Percentiles rank a stretch among this genome's conserved stretches.
phyloP scores from a whole-genome alignment of 805 yeast species.

The Sporopachydermia lactativora region DNA sequence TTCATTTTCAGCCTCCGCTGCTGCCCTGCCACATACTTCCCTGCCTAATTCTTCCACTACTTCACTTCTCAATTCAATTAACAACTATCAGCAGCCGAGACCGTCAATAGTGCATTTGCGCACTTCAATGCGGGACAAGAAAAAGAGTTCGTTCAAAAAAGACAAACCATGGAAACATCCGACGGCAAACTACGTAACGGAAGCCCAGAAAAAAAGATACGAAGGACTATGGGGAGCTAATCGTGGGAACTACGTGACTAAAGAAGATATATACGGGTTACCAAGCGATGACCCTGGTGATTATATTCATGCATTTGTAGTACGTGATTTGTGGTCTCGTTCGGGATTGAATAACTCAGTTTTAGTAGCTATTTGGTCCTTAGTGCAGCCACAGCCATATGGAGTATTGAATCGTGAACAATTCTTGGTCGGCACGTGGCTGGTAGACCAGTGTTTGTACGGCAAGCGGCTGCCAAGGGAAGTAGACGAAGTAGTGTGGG shows the following conservation, averaged over 20 bases:
- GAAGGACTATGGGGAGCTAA: slow-evolving; percentile 94
- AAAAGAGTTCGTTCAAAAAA: slow-evolving; percentile 41
- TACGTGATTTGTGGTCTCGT: slow-evolving; percentile 67
- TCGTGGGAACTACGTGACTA: slow-evolving; percentile 34
- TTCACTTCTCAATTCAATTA: not conserved
- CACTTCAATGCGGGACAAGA: slow-evolving; percentile 22
- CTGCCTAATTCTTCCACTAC: not conserved
- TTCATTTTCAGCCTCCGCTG: not conserved
- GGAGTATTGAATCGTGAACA: slow-evolving; percentile 70
- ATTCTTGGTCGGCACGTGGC: slow-evolving; percentile 95
- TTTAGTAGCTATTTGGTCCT: slow-evolving; percentile 49
- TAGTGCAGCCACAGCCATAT: slow-evolving; percentile 52
- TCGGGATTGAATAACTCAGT: slow-evolving; percentile 55
- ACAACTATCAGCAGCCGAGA: not conserved
- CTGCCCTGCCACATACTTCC: not conserved
- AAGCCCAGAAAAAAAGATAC: slow-evolving; percentile 70
- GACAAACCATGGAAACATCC: slow-evolving; percentile 94
- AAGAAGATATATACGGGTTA: slow-evolving; percentile 7
- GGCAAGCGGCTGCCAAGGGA: slow-evolving; percentile 77
- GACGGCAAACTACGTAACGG: slow-evolving; percentile 32
- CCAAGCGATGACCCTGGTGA: slow-evolving; percentile 19
- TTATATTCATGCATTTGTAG: slow-evolving; percentile 47
- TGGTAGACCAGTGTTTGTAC: slow-evolving; percentile 89
- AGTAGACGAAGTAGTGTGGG: slow-evolving; percentile 65
- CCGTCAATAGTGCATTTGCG: not conserved